phyloP scores from a whole-genome alignment of 306 rosid species.

The Vigna unguiculata region DNA sequence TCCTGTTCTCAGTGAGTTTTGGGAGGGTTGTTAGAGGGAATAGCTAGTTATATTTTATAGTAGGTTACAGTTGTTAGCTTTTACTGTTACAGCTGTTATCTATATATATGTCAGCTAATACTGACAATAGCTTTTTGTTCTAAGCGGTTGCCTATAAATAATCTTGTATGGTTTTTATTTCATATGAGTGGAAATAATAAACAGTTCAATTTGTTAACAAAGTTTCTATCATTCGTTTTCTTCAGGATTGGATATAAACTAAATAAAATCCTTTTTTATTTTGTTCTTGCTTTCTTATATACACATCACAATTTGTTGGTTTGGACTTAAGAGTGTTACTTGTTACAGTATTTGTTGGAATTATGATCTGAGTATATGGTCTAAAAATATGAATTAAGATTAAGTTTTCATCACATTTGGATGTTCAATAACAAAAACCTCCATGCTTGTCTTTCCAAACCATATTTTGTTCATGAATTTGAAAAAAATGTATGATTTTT shows the following conservation, averaged over 20 bases:
- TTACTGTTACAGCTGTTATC: no score
- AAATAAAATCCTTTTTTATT: constrained; percentile 13
- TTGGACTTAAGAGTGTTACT: constrained; percentile 34
- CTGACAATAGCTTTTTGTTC: no score
- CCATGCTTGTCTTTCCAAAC: constrained; percentile 18
- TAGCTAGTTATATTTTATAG: no score
- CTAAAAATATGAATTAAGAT: background rate
- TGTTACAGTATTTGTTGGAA: constrained; percentile 21
- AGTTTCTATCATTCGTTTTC: no score
- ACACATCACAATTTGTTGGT: constrained; percentile 15
- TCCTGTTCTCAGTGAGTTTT: no score
- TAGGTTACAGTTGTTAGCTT: no score
- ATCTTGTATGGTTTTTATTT: no score
- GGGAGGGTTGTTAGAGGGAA: no score
- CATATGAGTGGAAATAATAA: no score
- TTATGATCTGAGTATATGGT: background rate
- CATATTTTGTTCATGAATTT: background rate
- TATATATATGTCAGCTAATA: no score
- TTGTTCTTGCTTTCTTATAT: constrained; percentile 25
- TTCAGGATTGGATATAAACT: background rate
- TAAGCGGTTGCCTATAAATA: no score
- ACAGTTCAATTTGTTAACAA: no score
- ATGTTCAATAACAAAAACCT: background rate
- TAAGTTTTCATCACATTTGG: constrained; percentile 29
- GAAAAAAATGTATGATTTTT: constrained; percentile 37